These are phyloP conservation scores for Salix suchowensis DNA, from an alignment of 345 rosid genomes.

Conservation along the genomic window DNA sequence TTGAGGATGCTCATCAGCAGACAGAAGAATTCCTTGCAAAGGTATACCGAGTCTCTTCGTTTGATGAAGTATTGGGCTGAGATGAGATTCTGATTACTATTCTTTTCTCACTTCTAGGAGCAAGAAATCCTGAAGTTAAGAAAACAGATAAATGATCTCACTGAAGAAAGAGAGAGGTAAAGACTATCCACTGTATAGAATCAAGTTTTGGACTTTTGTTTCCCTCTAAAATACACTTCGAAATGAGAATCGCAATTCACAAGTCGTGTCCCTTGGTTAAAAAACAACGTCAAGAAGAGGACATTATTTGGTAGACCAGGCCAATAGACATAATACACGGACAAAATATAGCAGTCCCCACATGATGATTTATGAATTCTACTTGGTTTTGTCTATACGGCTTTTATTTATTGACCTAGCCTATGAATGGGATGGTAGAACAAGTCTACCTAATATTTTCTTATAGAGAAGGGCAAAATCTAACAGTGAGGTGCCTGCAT, in stretches of 20 bases:
- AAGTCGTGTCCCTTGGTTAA: not conserved
- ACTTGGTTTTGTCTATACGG: no score
- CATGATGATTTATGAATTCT: no score
- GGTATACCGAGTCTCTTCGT: slow-evolving; percentile 34
- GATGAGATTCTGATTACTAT: slow-evolving; percentile 1
- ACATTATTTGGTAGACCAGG: not conserved
- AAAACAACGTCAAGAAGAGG: not conserved
- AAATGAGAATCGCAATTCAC: not conserved
- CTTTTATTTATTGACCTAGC: no score
- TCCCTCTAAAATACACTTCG: not conserved
- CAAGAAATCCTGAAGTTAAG: slow-evolving; percentile 56
- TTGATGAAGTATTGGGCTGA: slow-evolving; percentile 4
- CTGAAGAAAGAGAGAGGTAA: slow-evolving; percentile 74
- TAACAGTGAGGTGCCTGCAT: no score
- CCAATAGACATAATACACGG: no score
- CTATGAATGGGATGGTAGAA: no score
- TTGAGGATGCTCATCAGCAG: slow-evolving; percentile 64
- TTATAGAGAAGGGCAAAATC: no score
- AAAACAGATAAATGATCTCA: slow-evolving; percentile 47
- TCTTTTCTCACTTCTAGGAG: slow-evolving; percentile 38
- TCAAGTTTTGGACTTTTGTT: not conserved
- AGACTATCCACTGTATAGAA: not conserved
- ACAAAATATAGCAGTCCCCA: no score
- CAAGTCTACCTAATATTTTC: no score
- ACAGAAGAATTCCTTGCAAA: slow-evolving; percentile 58